These are phyloP conservation scores for Wickerhamomyces sp. DNA, from an alignment of 1,139 yeast genomes.

Conservation along the genomic window DNA sequence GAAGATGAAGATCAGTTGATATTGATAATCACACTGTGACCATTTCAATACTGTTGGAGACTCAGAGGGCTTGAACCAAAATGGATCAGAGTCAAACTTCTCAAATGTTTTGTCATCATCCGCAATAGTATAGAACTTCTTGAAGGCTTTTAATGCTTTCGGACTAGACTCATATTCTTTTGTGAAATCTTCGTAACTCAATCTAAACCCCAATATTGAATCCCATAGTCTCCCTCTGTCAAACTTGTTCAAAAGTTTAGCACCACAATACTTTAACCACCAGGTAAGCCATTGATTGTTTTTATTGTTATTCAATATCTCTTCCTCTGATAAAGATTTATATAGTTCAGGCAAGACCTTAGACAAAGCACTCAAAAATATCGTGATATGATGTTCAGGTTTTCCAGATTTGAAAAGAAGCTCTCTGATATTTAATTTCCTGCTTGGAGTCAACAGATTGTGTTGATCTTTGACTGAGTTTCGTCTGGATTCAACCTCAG, in stretches of 20 bases:
- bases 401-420: constrained; percentile 38
- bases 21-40: constrained; percentile 69
- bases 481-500: constrained; percentile 11
- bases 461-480: constrained; percentile 5
- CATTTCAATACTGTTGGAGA: constrained; percentile 28
- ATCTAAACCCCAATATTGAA: constrained; percentile 73
- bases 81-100: constrained; percentile 15
- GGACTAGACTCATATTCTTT: constrained; percentile 19
- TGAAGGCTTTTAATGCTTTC: constrained; percentile 27
- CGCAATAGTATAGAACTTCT: constrained; percentile 29
- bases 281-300: constrained; percentile 91
- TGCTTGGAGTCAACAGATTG: constrained; percentile 10
- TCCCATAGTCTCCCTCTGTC: constrained; percentile 94
- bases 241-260: constrained; percentile 74
- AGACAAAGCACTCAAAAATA: constrained; percentile 64
- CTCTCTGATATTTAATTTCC: constrained; percentile 16
- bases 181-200: constrained; percentile 25
- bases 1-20: constrained; percentile 71
- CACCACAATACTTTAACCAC: constrained; percentile 95
- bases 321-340: constrained; percentile 76
- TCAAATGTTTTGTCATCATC: constrained; percentile 14
- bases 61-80: constrained; percentile 22
- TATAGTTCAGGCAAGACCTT: constrained; percentile 72
- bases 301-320: constrained; percentile 53
- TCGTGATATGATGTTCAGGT: constrained; percentile 63